A percentile compares a stretch with the other conserved stretches of the same genome.
Evolutionary conservation across 2,329 filamentous ascomycete genomes (phyloP).

Genomic region (Nemania sp.): DNA sequence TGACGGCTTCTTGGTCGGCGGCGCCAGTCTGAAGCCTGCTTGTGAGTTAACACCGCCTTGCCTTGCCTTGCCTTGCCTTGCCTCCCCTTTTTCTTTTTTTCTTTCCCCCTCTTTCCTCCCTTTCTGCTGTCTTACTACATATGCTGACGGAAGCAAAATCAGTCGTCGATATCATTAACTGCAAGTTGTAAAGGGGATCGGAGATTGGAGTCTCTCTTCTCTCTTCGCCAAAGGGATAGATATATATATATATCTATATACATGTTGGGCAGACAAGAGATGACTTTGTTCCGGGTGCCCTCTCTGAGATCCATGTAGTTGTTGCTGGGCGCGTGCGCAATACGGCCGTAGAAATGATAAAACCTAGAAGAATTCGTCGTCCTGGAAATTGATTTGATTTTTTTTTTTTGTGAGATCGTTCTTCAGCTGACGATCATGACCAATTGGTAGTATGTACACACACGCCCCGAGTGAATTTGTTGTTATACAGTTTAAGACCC

Average conservation of each 20-base stretch:
- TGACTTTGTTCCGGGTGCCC: slow-evolving; percentile 8
- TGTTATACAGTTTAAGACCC: slow-evolving; percentile 19
- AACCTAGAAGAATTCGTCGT: not conserved
- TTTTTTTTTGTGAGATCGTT: slow-evolving; percentile 5
- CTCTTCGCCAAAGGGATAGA: slow-evolving; percentile 7
- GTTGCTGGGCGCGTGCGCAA: not conserved
- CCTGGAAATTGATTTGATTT: not conserved
- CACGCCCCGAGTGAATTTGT: slow-evolving; percentile 17
- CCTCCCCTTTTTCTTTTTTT: no score
- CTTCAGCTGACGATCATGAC: slow-evolving; percentile 1
- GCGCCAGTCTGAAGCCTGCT: slow-evolving; percentile 94
- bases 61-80: no score
- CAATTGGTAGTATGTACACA: slow-evolving; percentile 17
- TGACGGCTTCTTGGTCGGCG: slow-evolving; percentile 96
- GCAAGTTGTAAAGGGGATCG: slow-evolving; percentile 49
- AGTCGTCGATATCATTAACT: slow-evolving; percentile 67
- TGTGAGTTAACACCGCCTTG: slow-evolving; percentile 66
- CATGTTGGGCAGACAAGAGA: not conserved
- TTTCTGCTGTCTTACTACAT: not conserved
- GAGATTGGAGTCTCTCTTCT: slow-evolving; percentile 1
- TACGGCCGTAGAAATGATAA: slow-evolving; percentile 1
- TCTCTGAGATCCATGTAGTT: slow-evolving; percentile 2
- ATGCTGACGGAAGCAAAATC: slow-evolving; percentile 13
- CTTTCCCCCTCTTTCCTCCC: no score
- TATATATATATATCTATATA: not conserved